Conservation (phyloP, 129 eudicot genomes). For the Lactuca sativa region DNA sequence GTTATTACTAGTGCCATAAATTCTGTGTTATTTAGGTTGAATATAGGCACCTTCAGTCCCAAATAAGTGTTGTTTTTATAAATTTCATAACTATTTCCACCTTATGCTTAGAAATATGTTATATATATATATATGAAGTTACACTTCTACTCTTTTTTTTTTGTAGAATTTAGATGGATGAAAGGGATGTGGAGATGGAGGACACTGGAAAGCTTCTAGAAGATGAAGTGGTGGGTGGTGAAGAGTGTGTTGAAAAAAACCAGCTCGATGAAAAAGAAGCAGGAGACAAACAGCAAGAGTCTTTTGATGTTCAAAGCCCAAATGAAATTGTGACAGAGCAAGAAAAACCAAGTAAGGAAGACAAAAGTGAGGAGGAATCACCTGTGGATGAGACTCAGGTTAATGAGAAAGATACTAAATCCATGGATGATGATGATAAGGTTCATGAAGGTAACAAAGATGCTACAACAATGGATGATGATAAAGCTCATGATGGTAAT, state of each 20-base stretch:
- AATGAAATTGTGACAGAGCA: slow-evolving; percentile 22
- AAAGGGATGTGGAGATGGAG: slow-evolving; percentile 57
- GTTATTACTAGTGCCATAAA: neutral
- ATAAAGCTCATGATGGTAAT: neutral
- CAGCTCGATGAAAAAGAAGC: slow-evolving; percentile 25
- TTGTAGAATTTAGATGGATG: slow-evolving; percentile 42
- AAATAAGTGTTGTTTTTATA: neutral
- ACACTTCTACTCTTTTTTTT: neutral
- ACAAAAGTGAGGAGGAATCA: slow-evolving; percentile 22
- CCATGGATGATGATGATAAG: slow-evolving; percentile 9
- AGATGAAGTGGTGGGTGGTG: slow-evolving; percentile 29
- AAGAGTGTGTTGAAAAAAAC: slow-evolving; percentile 18
- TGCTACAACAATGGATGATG: slow-evolving; percentile 21
- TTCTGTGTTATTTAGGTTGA: slow-evolving; percentile 4
- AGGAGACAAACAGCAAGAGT: slow-evolving; percentile 25
- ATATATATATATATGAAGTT: slow-evolving; percentile 1
- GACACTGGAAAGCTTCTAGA: slow-evolving; percentile 39
- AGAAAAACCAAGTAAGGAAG: slow-evolving; percentile 15
- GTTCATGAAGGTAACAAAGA: slow-evolving; percentile 23
- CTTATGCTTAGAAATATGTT: slow-evolving; percentile 4
- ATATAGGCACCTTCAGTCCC: neutral
- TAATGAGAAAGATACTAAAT: slow-evolving; percentile 24
- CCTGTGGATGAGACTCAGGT: slow-evolving; percentile 33
- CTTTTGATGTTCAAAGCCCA: slow-evolving; percentile 23
- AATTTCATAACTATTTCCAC: neutral